phyloP scores from a whole-genome alignment of 2,329 filamentous ascomycete species.

The Penicillium sp. region DNA sequence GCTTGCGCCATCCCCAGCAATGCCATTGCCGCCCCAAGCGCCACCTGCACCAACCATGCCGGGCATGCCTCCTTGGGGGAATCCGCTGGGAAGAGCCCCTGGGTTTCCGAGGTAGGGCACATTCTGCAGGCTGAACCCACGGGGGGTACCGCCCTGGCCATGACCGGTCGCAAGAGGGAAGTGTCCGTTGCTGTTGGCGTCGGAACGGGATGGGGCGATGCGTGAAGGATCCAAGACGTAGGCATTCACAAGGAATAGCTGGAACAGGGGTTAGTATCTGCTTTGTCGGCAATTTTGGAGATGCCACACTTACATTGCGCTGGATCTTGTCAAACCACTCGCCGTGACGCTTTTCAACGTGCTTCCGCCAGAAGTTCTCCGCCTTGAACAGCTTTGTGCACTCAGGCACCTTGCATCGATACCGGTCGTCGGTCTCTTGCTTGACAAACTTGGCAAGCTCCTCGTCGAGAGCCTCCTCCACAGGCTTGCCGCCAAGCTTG shows the following conservation, averaged over 20 bases:
- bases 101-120: slow-evolving; percentile 63
- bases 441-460: slow-evolving; percentile 89
- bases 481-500: slow-evolving; percentile 86
- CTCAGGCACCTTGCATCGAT: slow-evolving; percentile 92
- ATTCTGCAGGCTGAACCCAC: slow-evolving; percentile 85
- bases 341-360: slow-evolving; percentile 91
- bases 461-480: slow-evolving; percentile 85
- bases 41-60: slow-evolving; percentile 42
- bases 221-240: slow-evolving; percentile 95
- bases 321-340: slow-evolving; percentile 84
- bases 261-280: slow-evolving; percentile 17
- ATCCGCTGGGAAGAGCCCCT: slow-evolving; percentile 46
- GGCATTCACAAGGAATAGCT: slow-evolving; percentile 89
- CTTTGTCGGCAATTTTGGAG: background rate
- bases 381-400: slow-evolving; percentile 98
- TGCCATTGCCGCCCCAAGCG: slow-evolving; percentile 40
- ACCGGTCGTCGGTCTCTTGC: slow-evolving; percentile 97
- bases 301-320: slow-evolving; percentile 72
- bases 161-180: slow-evolving; percentile 83
- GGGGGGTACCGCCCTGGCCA: slow-evolving; percentile 79
- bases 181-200: slow-evolving; percentile 94
- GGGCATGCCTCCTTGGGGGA: slow-evolving; percentile 42
- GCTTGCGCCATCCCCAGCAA: slow-evolving; percentile 49
- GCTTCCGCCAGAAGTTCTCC: slow-evolving; percentile 96
- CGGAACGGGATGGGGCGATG: slow-evolving; percentile 89